Conservation (phyloP, 495 filamentous ascomycete species). For the Neohortaea acidophila region DNA sequence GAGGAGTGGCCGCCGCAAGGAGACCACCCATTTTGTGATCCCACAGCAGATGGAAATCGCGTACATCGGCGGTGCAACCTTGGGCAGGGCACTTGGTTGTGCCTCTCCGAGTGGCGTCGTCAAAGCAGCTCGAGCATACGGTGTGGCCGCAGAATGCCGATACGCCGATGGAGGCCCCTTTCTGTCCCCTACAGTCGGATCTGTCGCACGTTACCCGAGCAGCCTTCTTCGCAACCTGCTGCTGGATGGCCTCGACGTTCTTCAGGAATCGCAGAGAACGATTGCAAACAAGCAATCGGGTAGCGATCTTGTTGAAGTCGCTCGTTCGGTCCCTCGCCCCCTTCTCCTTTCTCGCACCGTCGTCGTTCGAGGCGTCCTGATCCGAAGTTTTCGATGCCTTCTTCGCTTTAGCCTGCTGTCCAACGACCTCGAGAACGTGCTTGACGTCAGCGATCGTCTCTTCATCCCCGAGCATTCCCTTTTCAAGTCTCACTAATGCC, state of each 20-base stretch:
- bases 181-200: not conserved
- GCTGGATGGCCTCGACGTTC: constrained; percentile 3
- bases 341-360: not conserved
- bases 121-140: constrained; percentile 31
- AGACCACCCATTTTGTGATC: constrained; percentile 11
- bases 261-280: constrained; percentile 11
- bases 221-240: not conserved
- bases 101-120: constrained; percentile 9
- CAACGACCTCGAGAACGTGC: not conserved
- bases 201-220: not conserved
- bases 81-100: constrained; percentile 19
- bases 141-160: constrained; percentile 38
- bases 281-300: constrained; percentile 5
- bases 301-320: constrained; percentile 1
- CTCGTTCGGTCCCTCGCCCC: constrained; percentile 1
- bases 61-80: constrained; percentile 25
- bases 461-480: constrained; percentile 5
- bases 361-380: too few relatives aligned
- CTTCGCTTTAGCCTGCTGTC: not conserved
- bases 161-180: constrained; percentile 15
- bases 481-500: not conserved
- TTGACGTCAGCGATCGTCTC: constrained; percentile 1
- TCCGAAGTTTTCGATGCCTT: too few relatives aligned
- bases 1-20: constrained; percentile 1
- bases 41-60: constrained; percentile 10